phyloP scores from a whole-genome alignment of 768 basidiomycete species.

The Termitomyces sp. region DNA sequence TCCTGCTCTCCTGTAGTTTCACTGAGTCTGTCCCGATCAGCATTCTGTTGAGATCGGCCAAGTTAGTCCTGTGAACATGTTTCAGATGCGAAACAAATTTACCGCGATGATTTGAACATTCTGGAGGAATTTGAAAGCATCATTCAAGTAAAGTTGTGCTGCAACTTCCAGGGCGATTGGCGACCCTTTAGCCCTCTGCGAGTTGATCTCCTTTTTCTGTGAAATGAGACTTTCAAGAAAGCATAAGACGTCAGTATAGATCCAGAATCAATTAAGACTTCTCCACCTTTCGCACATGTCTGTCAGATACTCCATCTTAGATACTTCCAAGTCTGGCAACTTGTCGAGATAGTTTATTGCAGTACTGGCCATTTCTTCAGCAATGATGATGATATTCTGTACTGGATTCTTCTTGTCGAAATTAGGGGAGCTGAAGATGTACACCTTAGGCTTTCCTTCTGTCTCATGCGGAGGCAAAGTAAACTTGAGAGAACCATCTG shows the following conservation, averaged over 20 bases:
- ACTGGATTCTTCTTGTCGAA: not conserved
- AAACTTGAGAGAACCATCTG: slow-evolving; percentile 2
- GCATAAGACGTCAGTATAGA: not conserved
- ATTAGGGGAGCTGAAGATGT: not conserved
- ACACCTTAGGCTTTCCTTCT: not conserved
- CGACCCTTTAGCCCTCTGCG: not conserved
- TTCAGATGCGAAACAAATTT: not conserved
- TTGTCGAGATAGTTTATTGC: not conserved
- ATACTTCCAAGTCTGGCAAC: not conserved
- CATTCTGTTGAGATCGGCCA: not conserved
- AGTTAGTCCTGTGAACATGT: not conserved
- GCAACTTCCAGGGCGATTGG: not conserved
- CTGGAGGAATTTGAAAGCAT: not conserved
- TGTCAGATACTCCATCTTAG: not conserved
- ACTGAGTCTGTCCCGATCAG: not conserved
- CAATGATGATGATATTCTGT: not conserved
- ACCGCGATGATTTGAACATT: not conserved
- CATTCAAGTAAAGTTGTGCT: not conserved
- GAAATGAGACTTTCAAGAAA: not conserved
- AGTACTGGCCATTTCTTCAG: not conserved
- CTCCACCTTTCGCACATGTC: not conserved
- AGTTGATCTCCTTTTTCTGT: not conserved
- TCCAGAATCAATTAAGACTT: not conserved
- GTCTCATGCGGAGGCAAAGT: not conserved
- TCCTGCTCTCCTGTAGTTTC: too few relatives aligned